Conservation (phyloP, 129 eudicot species). For the Flaveria bidentis region DNA sequence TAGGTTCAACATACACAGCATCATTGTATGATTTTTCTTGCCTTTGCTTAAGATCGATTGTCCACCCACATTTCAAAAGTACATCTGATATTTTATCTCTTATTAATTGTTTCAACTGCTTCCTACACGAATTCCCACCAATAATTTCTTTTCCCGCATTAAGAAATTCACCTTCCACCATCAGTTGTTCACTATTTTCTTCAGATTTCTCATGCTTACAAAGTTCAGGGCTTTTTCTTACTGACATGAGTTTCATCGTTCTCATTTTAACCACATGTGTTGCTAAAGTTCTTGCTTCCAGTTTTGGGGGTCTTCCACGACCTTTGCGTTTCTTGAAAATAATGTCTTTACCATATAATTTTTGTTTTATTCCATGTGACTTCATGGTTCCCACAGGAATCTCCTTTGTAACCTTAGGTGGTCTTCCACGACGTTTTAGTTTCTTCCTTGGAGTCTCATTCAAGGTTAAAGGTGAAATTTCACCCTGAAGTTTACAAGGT, state of each 20-base stretch:
- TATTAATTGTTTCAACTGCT: constrained; percentile 45
- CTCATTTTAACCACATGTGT: constrained; percentile 18
- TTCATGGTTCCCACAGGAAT: constrained; percentile 10
- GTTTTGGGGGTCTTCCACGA: constrained; percentile 35
- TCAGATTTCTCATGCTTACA: constrained; percentile 1
- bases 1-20: constrained; percentile 62
- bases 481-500: constrained; percentile 30
- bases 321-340: constrained; percentile 32
- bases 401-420: constrained; percentile 23
- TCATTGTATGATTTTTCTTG: constrained; percentile 47
- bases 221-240: constrained; percentile 11
- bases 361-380: constrained; percentile 21
- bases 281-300: constrained; percentile 29
- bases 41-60: constrained; percentile 62
- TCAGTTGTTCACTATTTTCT: constrained; percentile 14
- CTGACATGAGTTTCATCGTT: constrained; percentile 15
- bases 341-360: constrained; percentile 21
- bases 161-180: constrained; percentile 3
- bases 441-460: constrained; percentile 19
- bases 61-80: constrained; percentile 73
- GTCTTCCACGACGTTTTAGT: constrained; percentile 41
- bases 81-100: constrained; percentile 60
- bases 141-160: constrained; percentile 14
- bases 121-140: constrained; percentile 29
- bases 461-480: constrained; percentile 9